These are phyloP conservation scores for Evansstolkia leycettana DNA, from an alignment of 495 filamentous ascomycete species.

Conservation along the genomic window DNA sequence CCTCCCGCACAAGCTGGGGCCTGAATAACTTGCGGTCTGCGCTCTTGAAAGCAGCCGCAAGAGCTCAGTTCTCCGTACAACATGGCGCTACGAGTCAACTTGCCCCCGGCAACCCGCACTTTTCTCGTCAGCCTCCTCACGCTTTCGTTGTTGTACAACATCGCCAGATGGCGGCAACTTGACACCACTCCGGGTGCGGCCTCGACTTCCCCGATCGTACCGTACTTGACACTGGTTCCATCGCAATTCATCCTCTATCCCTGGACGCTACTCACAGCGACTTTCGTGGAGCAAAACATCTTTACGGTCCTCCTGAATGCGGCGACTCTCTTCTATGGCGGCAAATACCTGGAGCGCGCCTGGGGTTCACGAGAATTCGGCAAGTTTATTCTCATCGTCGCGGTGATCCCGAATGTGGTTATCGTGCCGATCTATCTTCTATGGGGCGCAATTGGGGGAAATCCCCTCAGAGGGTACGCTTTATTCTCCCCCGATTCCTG, in stretches of 20 bases:
- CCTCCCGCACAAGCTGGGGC: conserved; percentile 6
- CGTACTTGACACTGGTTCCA: conserved; percentile 79
- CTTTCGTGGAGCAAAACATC: conserved; percentile 86
- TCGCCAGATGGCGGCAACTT: conserved; percentile 45
- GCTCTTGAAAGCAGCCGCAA: conserved; percentile 14
- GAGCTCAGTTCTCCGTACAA: conserved; percentile 9
- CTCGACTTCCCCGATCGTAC: conserved; percentile 48
- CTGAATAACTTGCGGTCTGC: conserved; percentile 20
- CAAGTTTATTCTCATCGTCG: conserved; percentile 72
- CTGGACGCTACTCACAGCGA: conserved; percentile 81
- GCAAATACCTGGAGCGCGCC: conserved; percentile 88
- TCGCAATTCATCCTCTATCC: conserved; percentile 74
- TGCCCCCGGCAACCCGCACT: conserved; percentile 80
- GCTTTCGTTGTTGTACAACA: conserved; percentile 72
- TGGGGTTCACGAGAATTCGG: conserved; percentile 90
- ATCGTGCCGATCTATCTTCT: conserved; percentile 61
- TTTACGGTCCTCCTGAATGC: conserved; percentile 73
- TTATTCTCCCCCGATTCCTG: conserved; percentile 10
- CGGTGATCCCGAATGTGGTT: conserved; percentile 67
- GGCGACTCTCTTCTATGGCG: conserved; percentile 80
- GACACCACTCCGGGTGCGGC: conserved; percentile 41
- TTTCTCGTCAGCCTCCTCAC: conserved; percentile 60
- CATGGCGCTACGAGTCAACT: conserved; percentile 80
- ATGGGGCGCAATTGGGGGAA: conserved; percentile 57
- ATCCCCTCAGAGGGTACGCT: conserved; percentile 56